Base-by-base conservation (phyloP, 169 alveolate species). In the Plasmodium billcollinsi region DNA sequence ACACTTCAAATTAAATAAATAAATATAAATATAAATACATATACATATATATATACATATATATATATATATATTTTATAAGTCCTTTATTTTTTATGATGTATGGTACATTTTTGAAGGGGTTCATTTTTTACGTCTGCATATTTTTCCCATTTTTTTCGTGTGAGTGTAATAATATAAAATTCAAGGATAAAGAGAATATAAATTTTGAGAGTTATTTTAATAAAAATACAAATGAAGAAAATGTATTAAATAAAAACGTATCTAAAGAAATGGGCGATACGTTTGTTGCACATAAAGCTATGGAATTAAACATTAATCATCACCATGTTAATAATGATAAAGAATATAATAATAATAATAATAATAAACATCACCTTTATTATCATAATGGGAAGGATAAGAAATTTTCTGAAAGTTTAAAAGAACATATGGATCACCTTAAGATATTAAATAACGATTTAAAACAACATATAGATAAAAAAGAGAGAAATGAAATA, bases 171-270 rank as follows among this genome's bases (percentile, higher is more conserved):
- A 70, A 83, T 54, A 62, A 58, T 15, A 14, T 71, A 45, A 70
- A 59, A 20, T 12, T 83, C 70, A 71, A 39, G 15, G 61, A n/a
- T 3, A 83, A 58, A 8, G 85, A 63, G 24, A 83, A 83, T 15
- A 2, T 7, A n/a, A 18, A 7, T n/a, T 15, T 26, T 29, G 89
- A 78, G 29, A 21, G 45, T 49, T 52, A 65, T 50, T n/a, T 52
- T 20, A 11, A 65, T 26, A 59, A 72, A 1, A 39, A 20, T 18
- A n/a, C n/a, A 26, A 78, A 66, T 39, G 56, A n/a, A 12, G 33
- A 43, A 11, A 66, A 66, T 29, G 69, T 49, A 26, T 49, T 18
- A 59, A 73, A 50, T 12, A 56, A 21, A 18, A 71, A 67, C 14
- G 39, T 20, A 24, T 7, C 7, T 3, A 18, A 58, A 21, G 65